Evolutionary conservation across 352 stramenopile species (phyloP), one percentile per base, ranked within the genome.

Genomic region (Pythium grandisporangium): DNA sequence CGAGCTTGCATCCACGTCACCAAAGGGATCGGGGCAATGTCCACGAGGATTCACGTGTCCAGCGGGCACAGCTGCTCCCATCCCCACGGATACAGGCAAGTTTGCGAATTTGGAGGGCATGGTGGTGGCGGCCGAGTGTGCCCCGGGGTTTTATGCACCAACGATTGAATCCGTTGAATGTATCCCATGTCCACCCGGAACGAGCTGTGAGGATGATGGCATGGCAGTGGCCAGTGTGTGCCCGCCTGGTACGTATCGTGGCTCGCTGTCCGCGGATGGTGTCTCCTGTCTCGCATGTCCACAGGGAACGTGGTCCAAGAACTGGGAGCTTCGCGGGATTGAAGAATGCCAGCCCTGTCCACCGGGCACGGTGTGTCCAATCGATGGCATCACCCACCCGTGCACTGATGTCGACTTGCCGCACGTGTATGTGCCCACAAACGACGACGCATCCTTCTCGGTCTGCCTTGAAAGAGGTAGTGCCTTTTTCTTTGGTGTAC

Each of bases 241-340:
- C 56, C 62, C 68, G 0, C 93, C 94, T 12, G 95, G 95, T 2
- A 96, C 82, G 16, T 99, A 98, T 63, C 77, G 95, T 11, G 79
- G 76, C 2, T 90, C 67, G 32, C 47, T 96, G 1, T 60, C 61
- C 1, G 74, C 65, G n/a, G 90, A 98, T 58, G 88, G 83, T 12
- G 50, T 96, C 25, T 80, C 88, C 7, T 98, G 93, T 55, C 56
- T 85, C 3, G 63, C 78, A 34, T 98, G 87, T 63, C 86, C 93
- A 10, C 80, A 97, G 62, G 95, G 95, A 5, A 98, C 89, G 10
- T 99, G 95, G 95, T 97, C 85, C 13, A 98, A 98, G 64, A 98
- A 99, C 64, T 99, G 93, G 92, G 90, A 97, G 37, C 61, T 99
- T 3, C 79, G 93, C 37, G 84, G 95, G n/a, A 77, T 93, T 24